phyloP scores from a whole-genome alignment of 345 rosid genomes.

The Mercurialis annua region DNA sequence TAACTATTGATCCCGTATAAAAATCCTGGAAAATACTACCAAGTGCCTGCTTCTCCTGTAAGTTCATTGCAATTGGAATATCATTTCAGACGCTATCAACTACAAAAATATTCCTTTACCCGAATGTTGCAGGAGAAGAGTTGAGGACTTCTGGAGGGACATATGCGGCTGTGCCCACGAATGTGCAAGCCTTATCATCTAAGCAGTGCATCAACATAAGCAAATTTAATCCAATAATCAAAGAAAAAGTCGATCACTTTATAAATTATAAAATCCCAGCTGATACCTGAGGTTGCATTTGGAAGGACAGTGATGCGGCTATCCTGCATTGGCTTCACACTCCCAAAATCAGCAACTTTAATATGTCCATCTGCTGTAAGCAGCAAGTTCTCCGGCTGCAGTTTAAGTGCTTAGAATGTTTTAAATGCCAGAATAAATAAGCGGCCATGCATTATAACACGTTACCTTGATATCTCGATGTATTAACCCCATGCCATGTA shows the following conservation, averaged over 20 bases:
- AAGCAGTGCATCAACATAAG: slow-evolving; percentile 17
- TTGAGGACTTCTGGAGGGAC: slow-evolving; percentile 98
- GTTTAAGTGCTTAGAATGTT: slow-evolving; percentile 26
- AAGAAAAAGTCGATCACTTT: background rate
- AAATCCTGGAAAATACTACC: background rate
- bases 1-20: background rate
- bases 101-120: slow-evolving; percentile 42
- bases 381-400: slow-evolving; percentile 95
- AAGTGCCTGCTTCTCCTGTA: background rate
- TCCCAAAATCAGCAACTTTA: slow-evolving; percentile 97
- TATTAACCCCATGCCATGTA: slow-evolving; percentile 83
- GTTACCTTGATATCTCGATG: slow-evolving; percentile 97
- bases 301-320: slow-evolving; percentile 89
- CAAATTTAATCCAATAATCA: slow-evolving; percentile 8
- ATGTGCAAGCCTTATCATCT: slow-evolving; percentile 95
- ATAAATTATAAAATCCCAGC: slow-evolving; percentile 12
- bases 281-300: slow-evolving; percentile 87
- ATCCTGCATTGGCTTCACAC: slow-evolving; percentile 96
- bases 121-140: slow-evolving; percentile 97
- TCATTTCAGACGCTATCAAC: slow-evolving; percentile 2
- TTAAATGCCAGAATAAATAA: slow-evolving; percentile 10
- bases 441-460: slow-evolving; percentile 1
- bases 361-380: slow-evolving; percentile 79
- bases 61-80: slow-evolving; percentile 1
- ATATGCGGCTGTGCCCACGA: slow-evolving; percentile 98